Base-by-base conservation (phyloP, 805 yeast species). In the Candida chauliodis region DNA sequence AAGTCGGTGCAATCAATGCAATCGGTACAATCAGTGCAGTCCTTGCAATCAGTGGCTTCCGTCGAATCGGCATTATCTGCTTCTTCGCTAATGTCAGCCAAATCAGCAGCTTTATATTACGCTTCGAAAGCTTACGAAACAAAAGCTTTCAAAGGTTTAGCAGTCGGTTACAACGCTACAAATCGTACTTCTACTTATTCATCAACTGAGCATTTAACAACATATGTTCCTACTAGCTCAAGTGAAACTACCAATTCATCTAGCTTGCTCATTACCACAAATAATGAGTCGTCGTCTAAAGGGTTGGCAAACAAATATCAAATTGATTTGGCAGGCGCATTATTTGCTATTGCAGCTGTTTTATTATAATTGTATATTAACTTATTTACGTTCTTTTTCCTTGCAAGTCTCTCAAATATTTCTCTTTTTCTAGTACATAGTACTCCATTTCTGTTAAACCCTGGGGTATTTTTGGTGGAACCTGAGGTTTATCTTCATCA, bases 401-500 rank as follows among this genome's bases (percentile, higher is more conserved):
- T 36, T 60, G 61, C 10, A 69, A 45, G 41, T 69, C 74, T 34
- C 49, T 51, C 39, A 69, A 49, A 41, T 59, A 69, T 31, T 52
- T 60, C 30, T 69, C 71, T 43, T 56, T 60, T 30, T 68, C 73
- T 36, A 68, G 44, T 3, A 65, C 59, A 41, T 66, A 69, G 42
- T 68, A 69, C 43, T 69, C 74, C 47, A 47, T 51, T 30, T 66
- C 73, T 11, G 66, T 55, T 28, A 69, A 45, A 3, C 74, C 74
- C 30, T 52, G 48, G 1, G 74, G 74, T 16, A 67, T 59, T 45
- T 69, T 69, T 1, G 74, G 73, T 2, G 74, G 74, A 7, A 69
- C 69, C 13, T 50, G 45, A 2, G 73, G 73, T 42, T 67, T 68
- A 37, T 52, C 48, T 26, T 49, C 57, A 30, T 37, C 51, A 28